phyloP scores from a whole-genome alignment of 805 yeast species.

The Saccharomyces jurei region DNA sequence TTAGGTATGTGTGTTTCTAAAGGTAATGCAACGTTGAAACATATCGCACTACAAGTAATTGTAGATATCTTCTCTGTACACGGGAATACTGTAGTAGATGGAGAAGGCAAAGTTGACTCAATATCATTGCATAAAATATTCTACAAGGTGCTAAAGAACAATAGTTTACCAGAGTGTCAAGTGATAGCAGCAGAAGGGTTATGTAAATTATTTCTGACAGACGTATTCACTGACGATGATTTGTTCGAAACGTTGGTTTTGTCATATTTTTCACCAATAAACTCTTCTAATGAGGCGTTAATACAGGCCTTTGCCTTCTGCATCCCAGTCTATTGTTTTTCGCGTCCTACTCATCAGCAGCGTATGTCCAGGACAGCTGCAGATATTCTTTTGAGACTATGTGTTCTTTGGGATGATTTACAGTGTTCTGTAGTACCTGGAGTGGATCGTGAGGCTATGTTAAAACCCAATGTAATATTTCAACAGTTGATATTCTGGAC shows the following conservation, averaged over 20 bases:
- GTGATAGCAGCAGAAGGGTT: constrained; percentile 79
- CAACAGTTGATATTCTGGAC: constrained; percentile 81
- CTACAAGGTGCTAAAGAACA: constrained; percentile 53
- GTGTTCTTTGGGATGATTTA: constrained; percentile 36
- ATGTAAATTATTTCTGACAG: constrained; percentile 74
- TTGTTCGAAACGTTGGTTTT: constrained; percentile 62
- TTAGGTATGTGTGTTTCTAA: constrained; percentile 64
- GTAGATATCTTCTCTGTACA: constrained; percentile 73
- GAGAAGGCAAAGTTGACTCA: constrained; percentile 55
- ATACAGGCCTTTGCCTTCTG: constrained; percentile 79
- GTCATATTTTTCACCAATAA: constrained; percentile 67
- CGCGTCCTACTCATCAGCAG: constrained; percentile 64
- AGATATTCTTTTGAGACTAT: constrained; percentile 56
- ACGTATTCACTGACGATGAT: constrained; percentile 61
- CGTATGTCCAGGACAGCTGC: constrained; percentile 55
- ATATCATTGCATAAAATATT: constrained; percentile 60
- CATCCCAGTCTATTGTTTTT: constrained; percentile 78
- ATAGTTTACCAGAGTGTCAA: constrained; percentile 57
- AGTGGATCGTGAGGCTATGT: constrained; percentile 23
- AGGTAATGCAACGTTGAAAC: constrained; percentile 55
- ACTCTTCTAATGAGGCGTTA: constrained; percentile 53
- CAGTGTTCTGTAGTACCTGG: constrained; percentile 28
- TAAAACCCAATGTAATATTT: constrained; percentile 44
- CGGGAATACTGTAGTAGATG: constrained; percentile 62
- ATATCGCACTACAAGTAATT: constrained; percentile 58